A percentile compares a stretch with the other conserved stretches of the same genome.
phyloP scores from a whole-genome alignment of 768 basidiomycete genomes.

The Pulveroboletus frians region DNA sequence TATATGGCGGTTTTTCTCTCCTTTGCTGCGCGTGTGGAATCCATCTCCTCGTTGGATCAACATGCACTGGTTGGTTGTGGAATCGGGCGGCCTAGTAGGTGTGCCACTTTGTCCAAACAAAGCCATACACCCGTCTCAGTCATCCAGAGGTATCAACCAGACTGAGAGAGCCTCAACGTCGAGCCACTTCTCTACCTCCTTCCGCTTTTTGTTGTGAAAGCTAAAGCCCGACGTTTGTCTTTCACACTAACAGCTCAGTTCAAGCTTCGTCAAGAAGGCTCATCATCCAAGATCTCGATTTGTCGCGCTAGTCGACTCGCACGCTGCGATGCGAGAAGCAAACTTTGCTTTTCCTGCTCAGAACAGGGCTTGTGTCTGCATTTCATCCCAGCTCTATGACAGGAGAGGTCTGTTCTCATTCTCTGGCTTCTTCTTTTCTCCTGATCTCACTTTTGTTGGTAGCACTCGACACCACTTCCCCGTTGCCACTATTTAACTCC shows the following conservation, averaged over 20 bases:
- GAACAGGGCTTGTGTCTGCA: constrained; percentile 92
- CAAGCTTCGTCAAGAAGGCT: not conserved
- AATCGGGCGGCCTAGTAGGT: too few species aligned
- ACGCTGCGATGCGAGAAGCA: constrained; percentile 74
- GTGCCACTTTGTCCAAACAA: constrained; percentile 31
- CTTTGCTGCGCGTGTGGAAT: not conserved
- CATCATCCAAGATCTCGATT: constrained; percentile 16
- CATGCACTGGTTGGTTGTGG: not conserved
- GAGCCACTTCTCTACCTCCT: constrained; percentile 13
- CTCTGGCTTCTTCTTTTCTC: not conserved
- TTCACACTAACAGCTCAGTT: not conserved
- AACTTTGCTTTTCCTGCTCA: constrained; percentile 94
- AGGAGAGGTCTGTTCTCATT: constrained; percentile 66
- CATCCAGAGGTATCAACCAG: constrained; percentile 30
- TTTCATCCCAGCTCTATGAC: constrained; percentile 92
- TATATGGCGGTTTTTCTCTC: not conserved
- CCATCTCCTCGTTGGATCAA: constrained; percentile 1
- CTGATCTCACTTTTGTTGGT: constrained; percentile 7
- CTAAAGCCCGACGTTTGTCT: not conserved
- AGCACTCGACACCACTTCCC: constrained; percentile 53
- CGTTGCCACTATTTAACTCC: constrained; percentile 82
- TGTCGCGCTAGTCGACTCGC: constrained; percentile 15
- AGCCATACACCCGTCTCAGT: constrained; percentile 27
- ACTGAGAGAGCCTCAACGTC: constrained; percentile 11
- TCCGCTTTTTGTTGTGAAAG: constrained; percentile 2